phyloP scores from a whole-genome alignment of 805 yeast species.

The Starmerella potacharoeniae region DNA sequence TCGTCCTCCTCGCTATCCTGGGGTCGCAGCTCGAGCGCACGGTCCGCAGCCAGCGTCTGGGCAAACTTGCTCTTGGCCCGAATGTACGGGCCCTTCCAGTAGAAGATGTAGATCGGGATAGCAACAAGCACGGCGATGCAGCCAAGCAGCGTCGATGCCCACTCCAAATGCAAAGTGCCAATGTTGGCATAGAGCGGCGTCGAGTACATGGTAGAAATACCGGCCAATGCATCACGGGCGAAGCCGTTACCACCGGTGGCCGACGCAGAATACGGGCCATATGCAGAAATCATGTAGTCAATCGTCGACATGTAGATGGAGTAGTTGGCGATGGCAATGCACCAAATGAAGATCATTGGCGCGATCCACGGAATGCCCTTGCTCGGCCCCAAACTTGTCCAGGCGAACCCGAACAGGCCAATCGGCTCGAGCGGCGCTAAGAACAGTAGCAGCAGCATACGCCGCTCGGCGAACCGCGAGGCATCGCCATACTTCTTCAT shows the following conservation, averaged over 20 bases:
- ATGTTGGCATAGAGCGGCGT: constrained; percentile 31
- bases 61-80: constrained; percentile 31
- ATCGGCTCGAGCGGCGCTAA: constrained; percentile 32
- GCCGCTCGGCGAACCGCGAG: constrained; percentile 14
- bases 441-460: constrained; percentile 26
- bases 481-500: constrained; percentile 26
- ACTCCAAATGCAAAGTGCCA: constrained; percentile 29
- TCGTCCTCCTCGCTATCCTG: not conserved
- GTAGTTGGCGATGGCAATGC: constrained; percentile 34
- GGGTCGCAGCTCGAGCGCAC: not conserved
- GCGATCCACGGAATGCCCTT: constrained; percentile 31
- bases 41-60: constrained; percentile 20
- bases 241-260: constrained; percentile 37
- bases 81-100: constrained; percentile 33
- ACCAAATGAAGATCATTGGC: constrained; percentile 30
- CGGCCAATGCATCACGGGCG: constrained; percentile 34
- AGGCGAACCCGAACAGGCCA: constrained; percentile 34
- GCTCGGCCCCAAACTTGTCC: constrained; percentile 33
- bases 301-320: constrained; percentile 35
- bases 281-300: constrained; percentile 35
- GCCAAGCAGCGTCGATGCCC: constrained; percentile 33
- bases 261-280: constrained; percentile 34
- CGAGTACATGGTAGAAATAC: constrained; percentile 30
- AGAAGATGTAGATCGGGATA: constrained; percentile 31
- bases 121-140: constrained; percentile 30